Percentiles rank a stretch among this genome's conserved stretches.
phyloP scores from a whole-genome alignment of 352 stramenopile species.

The Phytophthora podocarpi region DNA sequence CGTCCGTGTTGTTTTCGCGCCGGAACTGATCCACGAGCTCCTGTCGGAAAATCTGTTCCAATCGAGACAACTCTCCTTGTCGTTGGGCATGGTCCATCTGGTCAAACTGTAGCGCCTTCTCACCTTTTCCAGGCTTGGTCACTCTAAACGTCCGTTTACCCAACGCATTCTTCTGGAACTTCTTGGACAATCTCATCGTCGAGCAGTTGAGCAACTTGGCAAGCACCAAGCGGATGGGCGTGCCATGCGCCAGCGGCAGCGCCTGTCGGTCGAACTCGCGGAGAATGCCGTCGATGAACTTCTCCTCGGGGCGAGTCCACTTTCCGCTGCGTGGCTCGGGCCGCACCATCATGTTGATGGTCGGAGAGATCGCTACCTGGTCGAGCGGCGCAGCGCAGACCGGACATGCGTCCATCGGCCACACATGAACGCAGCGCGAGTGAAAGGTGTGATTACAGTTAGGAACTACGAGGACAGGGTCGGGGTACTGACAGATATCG shows the following conservation, averaged over 20 bases:
- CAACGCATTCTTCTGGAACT: conserved; percentile 90
- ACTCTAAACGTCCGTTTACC: conserved; percentile 88
- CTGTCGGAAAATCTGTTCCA: conserved; percentile 80
- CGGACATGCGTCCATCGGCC: conserved; percentile 70
- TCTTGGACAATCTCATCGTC: conserved; percentile 90
- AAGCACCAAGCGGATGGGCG: conserved; percentile 80
- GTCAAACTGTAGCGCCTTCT: conserved; percentile 76
- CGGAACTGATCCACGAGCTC: conserved; percentile 84
- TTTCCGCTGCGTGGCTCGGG: conserved; percentile 79
- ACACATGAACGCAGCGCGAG: conserved; percentile 83
- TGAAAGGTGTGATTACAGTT: conserved; percentile 87
- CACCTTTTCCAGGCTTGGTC: conserved; percentile 65
- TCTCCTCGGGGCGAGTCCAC: conserved; percentile 85
- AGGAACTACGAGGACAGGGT: conserved; percentile 74
- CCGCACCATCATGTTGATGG: conserved; percentile 76
- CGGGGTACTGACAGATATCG: conserved; percentile 79
- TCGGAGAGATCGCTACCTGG: conserved; percentile 62
- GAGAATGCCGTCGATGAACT: conserved; percentile 86
- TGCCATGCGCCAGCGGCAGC: conserved; percentile 82
- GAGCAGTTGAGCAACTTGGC: conserved; percentile 89
- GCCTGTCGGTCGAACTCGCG: conserved; percentile 80
- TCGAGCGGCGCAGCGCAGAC: conserved; percentile 62
- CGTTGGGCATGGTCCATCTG: conserved; percentile 62
- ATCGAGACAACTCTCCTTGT: conserved; percentile 72
- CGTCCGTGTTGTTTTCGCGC: conserved; percentile 84